Evolutionary conservation across 495 filamentous ascomycete species (phyloP).

Genomic region (Thozetella sp.): DNA sequence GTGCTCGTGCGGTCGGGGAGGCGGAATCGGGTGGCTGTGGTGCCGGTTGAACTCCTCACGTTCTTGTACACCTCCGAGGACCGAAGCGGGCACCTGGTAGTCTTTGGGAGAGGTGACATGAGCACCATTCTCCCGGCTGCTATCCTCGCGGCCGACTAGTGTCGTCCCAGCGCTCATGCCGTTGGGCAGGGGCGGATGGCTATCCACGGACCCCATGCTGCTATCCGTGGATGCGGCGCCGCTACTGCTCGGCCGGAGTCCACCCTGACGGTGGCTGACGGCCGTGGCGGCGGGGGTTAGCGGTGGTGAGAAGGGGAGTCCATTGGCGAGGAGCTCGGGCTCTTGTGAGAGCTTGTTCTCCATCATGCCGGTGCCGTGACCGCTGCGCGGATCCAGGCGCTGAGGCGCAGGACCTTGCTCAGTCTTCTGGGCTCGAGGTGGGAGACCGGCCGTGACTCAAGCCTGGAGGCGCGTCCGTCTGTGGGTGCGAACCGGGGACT

Average conservation of each 20-base stretch:
- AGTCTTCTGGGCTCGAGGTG: no score
- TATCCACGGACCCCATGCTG: not conserved
- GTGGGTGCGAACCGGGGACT: no score
- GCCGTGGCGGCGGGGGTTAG: not conserved
- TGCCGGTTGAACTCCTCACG: not conserved
- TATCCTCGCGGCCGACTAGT: not conserved
- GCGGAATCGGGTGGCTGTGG: conserved; percentile 6
- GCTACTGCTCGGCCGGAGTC: no score
- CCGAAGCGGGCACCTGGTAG: not conserved
- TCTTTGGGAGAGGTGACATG: not conserved
- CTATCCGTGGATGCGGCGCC: no score
- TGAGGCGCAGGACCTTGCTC: not conserved
- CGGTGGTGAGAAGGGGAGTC: not conserved
- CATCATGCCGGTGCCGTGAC: not conserved
- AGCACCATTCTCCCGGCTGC: not conserved
- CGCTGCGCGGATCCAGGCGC: not conserved
- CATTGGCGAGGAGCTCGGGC: not conserved
- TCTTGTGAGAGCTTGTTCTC: not conserved
- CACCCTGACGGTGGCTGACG: not conserved
- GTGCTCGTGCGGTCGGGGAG: conserved; percentile 18
- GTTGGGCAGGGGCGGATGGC: not conserved
- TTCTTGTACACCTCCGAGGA: not conserved
- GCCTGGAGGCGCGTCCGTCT: not conserved
- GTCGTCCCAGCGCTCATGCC: not conserved
- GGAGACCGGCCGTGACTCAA: not conserved